Percentiles rank a stretch among this genome's conserved stretches.
Conservation (phyloP, 768 basidiomycete genomes). For the Cyathus striatus region DNA sequence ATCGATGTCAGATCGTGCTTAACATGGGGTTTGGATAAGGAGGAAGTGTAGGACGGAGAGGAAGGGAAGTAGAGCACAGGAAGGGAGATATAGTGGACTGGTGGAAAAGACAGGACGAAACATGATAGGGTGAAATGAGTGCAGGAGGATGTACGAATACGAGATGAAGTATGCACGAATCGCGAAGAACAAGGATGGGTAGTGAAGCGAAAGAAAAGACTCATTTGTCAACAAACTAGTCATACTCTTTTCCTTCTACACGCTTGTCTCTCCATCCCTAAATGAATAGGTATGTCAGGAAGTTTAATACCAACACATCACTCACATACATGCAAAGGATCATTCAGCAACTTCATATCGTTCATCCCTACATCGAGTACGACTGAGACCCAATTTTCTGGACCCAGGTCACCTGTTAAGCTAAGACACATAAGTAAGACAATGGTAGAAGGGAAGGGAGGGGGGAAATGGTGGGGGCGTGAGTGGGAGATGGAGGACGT, state of each 20-base stretch:
- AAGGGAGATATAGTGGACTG: too few species aligned
- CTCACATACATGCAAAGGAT: conserved; percentile 64
- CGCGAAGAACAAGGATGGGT: too few species aligned
- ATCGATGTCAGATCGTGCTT: too few species aligned
- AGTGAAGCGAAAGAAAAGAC: too few species aligned
- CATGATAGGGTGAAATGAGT: neutral
- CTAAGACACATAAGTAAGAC: conserved; percentile 20
- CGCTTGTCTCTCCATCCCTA: conserved; percentile 75
- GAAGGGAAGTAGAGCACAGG: too few species aligned
- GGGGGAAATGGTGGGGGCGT: too few species aligned
- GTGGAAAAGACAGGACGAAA: too few species aligned
- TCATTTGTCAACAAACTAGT: conserved; percentile 72
- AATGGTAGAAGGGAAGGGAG: neutral
- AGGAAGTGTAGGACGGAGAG: too few species aligned
- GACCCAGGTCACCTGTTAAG: conserved; percentile 63
- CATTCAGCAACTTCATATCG: conserved; percentile 57
- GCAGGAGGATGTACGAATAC: too few species aligned
- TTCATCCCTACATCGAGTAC: conserved; percentile 76
- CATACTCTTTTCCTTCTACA: conserved; percentile 68
- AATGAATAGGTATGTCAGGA: neutral
- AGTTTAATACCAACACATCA: neutral
- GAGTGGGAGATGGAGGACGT: conserved; percentile 15
- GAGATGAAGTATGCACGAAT: too few species aligned
- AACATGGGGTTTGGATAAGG: too few species aligned
- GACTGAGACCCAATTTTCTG: conserved; percentile 50